These are phyloP conservation scores for Cryptococcus deneoformans DNA, from an alignment of 1,284 basidiomycete species.

Conservation along the genomic window DNA sequence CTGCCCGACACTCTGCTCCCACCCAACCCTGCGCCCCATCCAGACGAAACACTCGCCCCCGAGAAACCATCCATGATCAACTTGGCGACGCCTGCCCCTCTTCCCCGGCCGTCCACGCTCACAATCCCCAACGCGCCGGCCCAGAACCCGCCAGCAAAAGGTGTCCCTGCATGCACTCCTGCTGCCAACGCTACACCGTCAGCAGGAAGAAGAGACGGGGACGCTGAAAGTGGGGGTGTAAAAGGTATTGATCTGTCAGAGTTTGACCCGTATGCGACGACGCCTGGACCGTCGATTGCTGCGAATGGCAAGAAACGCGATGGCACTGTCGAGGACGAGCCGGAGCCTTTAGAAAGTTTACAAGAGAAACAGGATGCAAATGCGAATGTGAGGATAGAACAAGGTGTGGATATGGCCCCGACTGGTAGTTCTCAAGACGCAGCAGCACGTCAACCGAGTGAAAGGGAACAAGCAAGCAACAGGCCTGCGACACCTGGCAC, in stretches of 20 bases:
- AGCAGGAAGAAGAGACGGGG: slow-evolving; percentile 5
- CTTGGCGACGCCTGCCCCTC: slow-evolving; percentile 3
- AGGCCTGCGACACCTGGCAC: neutral
- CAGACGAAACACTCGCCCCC: too few species aligned
- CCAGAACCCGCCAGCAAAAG: slow-evolving; percentile 12
- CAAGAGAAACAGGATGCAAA: neutral
- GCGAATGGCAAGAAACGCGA: neutral
- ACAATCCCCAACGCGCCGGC: slow-evolving; percentile 16
- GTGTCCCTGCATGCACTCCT: slow-evolving; percentile 17
- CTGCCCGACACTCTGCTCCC: too few species aligned
- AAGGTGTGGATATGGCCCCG: neutral
- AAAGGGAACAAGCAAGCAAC: neutral
- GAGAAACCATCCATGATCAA: neutral
- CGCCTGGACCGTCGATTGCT: slow-evolving; percentile 13
- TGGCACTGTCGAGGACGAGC: neutral
- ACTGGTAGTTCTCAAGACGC: neutral
- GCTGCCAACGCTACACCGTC: slow-evolving; percentile 3
- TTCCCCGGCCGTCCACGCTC: neutral
- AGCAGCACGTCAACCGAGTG: neutral
- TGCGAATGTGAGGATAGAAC: neutral
- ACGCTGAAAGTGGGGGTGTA: neutral
- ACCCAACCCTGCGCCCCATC: too few species aligned
- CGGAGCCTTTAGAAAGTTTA: too few species aligned
- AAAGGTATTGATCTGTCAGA: slow-evolving; percentile 28
- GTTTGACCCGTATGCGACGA: slow-evolving; percentile 42